These are phyloP conservation scores for Cystobasidiaceae sp. DNA, from an alignment of 1,284 basidiomycete species.

Conservation along the genomic window DNA sequence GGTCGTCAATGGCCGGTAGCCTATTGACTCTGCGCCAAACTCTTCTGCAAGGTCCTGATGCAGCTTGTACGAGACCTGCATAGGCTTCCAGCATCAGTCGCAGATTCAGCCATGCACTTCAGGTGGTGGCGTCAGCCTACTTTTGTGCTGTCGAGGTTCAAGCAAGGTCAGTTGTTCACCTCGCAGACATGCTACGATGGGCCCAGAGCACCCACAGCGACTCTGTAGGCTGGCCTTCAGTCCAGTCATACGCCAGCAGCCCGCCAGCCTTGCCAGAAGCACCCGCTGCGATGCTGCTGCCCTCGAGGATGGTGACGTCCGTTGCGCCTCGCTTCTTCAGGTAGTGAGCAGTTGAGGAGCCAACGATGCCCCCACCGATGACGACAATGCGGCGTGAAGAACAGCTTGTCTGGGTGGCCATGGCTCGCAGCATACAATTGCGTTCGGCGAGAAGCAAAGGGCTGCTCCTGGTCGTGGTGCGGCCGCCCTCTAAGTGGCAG, in stretches of 20 bases:
- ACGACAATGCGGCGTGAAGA: slow-evolving; percentile 39
- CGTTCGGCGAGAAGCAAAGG: no score
- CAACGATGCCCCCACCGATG: slow-evolving; percentile 63
- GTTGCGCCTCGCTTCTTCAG: slow-evolving; percentile 47
- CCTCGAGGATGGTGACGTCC: slow-evolving; percentile 61
- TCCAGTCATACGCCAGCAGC: slow-evolving; percentile 78
- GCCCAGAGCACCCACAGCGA: not conserved
- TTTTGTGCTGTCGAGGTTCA: not conserved
- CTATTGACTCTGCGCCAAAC: slow-evolving; percentile 72
- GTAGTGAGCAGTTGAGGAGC: slow-evolving; percentile 77
- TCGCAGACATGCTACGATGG: no score
- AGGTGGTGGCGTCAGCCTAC: no score
- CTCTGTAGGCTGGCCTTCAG: slow-evolving; percentile 41
- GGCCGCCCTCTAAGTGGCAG: no score
- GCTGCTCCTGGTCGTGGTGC: no score
- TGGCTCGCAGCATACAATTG: no score
- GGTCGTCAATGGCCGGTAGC: slow-evolving; percentile 65
- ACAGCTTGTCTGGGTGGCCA: no score
- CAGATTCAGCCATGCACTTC: no score
- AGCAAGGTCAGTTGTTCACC: no score
- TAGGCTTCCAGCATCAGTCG: no score
- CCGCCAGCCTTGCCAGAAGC: slow-evolving; percentile 89
- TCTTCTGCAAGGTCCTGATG: slow-evolving; percentile 71
- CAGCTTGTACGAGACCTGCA: slow-evolving; percentile 69
- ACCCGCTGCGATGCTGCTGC: slow-evolving; percentile 57